Conservation (phyloP, 495 filamentous ascomycete species). For the Hypoxylon rickii region DNA sequence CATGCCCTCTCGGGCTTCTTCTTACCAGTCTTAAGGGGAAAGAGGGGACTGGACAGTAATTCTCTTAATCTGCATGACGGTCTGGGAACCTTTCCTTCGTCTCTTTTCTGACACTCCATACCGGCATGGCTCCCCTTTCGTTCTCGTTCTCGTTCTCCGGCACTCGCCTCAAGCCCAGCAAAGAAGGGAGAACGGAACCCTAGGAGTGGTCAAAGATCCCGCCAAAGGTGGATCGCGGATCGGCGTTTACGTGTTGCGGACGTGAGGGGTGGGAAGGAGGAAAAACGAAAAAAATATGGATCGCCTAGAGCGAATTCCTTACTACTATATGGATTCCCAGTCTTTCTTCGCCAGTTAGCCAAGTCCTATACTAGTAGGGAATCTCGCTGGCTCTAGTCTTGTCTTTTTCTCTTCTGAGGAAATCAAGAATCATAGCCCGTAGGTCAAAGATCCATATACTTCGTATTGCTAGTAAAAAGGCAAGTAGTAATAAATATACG, state of each 20-base stretch:
- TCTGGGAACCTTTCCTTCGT: background rate
- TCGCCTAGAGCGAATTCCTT: constrained; percentile 2
- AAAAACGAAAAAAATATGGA: background rate
- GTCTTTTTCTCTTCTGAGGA: too few species aligned
- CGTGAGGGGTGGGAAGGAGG: constrained; percentile 3
- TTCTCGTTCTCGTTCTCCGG: background rate
- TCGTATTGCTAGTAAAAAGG: too few species aligned
- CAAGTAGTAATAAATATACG: too few species aligned
- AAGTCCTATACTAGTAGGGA: constrained; percentile 23
- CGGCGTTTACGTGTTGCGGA: constrained; percentile 20
- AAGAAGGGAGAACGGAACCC: background rate
- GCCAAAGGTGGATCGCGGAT: constrained; percentile 14
- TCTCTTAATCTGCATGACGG: background rate
- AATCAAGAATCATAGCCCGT: too few species aligned
- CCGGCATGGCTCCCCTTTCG: too few species aligned
- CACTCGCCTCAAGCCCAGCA: background rate
- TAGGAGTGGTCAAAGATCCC: constrained; percentile 5
- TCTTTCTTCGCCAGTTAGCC: constrained; percentile 8
- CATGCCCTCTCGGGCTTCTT: background rate
- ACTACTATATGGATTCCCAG: too few species aligned
- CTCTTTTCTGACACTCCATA: background rate
- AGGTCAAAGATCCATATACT: too few species aligned
- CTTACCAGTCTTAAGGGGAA: background rate
- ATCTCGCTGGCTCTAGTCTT: too few species aligned
- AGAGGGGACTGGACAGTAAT: background rate